Evolutionary conservation across 2,329 filamentous ascomycete species (phyloP).

Genomic region (Lecanicillium sp.): DNA sequence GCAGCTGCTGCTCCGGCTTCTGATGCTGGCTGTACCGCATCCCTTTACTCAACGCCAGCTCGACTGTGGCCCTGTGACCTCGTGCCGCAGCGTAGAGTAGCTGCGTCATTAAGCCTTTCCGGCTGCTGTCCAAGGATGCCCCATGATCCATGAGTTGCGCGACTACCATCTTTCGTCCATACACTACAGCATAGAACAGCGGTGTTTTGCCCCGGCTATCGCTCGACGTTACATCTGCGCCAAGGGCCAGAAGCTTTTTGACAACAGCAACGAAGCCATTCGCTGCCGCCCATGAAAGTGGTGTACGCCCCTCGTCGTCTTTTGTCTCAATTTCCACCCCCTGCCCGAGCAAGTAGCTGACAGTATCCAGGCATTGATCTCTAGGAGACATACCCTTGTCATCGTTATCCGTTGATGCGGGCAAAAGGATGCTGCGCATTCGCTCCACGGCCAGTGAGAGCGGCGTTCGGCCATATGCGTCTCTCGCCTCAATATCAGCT

Average conservation of each 20-base stretch:
- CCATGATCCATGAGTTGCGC: no score
- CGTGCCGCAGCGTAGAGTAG: no score
- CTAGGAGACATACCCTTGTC: background rate
- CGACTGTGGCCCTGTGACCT: no score
- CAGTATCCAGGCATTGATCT: background rate
- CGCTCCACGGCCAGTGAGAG: background rate
- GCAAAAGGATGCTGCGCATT: background rate
- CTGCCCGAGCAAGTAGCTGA: background rate
- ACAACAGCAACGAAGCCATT: no score
- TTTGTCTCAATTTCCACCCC: background rate
- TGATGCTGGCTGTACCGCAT: no score
- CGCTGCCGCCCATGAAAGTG: background rate
- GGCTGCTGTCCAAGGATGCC: background rate
- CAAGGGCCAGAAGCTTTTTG: no score
- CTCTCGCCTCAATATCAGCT: background rate
- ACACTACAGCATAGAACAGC: no score
- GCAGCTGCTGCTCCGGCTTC: no score
- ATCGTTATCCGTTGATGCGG: background rate
- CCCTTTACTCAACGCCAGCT: no score
- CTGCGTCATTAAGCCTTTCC: background rate
- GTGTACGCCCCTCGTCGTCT: background rate
- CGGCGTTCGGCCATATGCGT: background rate
- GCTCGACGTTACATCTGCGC: no score
- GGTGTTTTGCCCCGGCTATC: no score
- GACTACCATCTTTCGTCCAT: no score